phyloP scores from a whole-genome alignment of 2,329 filamentous ascomycete species.

The Diaporthe humulicola region DNA sequence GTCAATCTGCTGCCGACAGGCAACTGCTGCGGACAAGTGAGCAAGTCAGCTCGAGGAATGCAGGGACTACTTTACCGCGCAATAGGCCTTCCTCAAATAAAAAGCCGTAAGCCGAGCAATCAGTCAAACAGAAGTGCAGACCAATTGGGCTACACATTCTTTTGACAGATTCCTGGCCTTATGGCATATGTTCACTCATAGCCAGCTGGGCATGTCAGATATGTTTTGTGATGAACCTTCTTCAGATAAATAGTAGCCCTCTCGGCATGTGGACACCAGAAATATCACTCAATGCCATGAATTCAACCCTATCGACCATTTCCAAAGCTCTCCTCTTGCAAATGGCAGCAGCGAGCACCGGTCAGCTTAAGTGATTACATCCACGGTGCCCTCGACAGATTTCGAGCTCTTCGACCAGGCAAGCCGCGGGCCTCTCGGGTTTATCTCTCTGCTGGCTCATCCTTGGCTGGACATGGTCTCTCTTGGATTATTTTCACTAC shows the following conservation, averaged over 20 bases:
- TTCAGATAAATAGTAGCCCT: background rate
- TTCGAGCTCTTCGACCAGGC: slow-evolving; percentile 6
- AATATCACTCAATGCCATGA: background rate
- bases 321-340: background rate
- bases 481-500: background rate
- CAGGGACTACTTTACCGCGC: background rate
- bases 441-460: background rate
- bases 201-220: background rate
- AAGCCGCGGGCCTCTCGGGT: background rate
- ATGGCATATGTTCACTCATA: background rate
- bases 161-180: background rate
- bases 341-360: background rate
- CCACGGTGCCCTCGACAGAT: background rate
- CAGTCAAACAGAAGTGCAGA: background rate
- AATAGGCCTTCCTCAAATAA: background rate
- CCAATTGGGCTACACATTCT: background rate
- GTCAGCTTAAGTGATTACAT: background rate
- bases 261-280: background rate
- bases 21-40: background rate
- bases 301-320: background rate
- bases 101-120: background rate
- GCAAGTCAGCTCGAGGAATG: background rate
- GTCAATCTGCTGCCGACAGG: background rate
- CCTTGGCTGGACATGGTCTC: background rate
- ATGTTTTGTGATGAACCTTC: background rate